A percentile compares a stretch with the other conserved stretches of the same genome.
Conservation (phyloP, 2,329 filamentous ascomycete species). For the Tolypocladium ophioglossoides region DNA sequence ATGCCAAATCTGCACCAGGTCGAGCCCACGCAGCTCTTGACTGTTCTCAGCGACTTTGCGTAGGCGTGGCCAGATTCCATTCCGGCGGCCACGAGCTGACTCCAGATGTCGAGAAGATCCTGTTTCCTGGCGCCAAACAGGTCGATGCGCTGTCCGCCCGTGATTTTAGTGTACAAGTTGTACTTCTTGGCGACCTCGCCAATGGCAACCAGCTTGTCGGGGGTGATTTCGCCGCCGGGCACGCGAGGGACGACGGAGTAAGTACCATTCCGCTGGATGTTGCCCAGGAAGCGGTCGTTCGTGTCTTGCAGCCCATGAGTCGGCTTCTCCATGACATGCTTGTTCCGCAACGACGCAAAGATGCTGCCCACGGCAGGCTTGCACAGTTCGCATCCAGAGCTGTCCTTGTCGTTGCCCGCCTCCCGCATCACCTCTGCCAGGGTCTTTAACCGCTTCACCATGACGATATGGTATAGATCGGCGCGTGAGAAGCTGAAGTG, state of each 20-base stretch:
- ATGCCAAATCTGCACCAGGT: conserved; percentile 88
- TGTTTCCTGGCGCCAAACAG: conserved; percentile 88
- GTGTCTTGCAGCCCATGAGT: conserved; percentile 76
- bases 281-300: conserved; percentile 78
- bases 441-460: conserved; percentile 65
- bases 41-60: conserved; percentile 76
- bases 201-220: conserved; percentile 74
- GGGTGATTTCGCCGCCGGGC: conserved; percentile 76
- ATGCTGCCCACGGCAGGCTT: conserved; percentile 77
- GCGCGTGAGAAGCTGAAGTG: conserved; percentile 78
- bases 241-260: conserved; percentile 82
- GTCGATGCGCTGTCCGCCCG: conserved; percentile 83
- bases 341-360: conserved; percentile 72
- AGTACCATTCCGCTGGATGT: conserved; percentile 85
- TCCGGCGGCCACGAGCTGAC: conserved; percentile 66
- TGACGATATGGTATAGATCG: conserved; percentile 84
- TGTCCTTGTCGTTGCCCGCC: conserved; percentile 59
- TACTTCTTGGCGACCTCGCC: conserved; percentile 79
- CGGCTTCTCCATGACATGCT: conserved; percentile 64
- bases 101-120: conserved; percentile 75
- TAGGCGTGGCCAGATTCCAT: conserved; percentile 91
- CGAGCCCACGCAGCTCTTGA: conserved; percentile 86
- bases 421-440: conserved; percentile 69
- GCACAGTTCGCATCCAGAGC: conserved; percentile 78
- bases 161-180: conserved; percentile 82